A percentile compares a stretch with the other conserved stretches of the same genome.
These are phyloP conservation scores for Nakazawaea wickerhamii DNA, from an alignment of 805 yeast genomes.

Conservation along the genomic window DNA sequence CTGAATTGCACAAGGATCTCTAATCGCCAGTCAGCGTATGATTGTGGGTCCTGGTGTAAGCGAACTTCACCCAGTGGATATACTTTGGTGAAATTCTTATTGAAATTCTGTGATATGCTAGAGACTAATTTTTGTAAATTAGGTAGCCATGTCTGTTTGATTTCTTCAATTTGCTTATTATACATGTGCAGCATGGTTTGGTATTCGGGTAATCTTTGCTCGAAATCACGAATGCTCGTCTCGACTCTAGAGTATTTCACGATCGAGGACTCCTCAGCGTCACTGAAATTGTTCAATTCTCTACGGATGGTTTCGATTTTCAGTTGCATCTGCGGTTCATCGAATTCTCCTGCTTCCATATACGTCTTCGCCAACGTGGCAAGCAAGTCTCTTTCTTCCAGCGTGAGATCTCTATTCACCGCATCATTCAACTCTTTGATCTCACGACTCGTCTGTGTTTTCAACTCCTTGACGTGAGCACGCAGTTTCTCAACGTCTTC, in stretches of 20 bases:
- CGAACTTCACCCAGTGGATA: slow-evolving; percentile 85
- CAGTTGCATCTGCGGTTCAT: slow-evolving; percentile 30
- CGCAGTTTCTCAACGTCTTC: slow-evolving; percentile 15
- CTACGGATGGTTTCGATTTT: slow-evolving; percentile 38
- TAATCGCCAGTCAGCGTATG: slow-evolving; percentile 73
- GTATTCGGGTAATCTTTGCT: slow-evolving; percentile 33
- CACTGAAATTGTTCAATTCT: slow-evolving; percentile 27
- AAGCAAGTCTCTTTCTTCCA: slow-evolving; percentile 36
- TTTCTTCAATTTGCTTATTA: slow-evolving; percentile 31
- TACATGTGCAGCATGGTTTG: slow-evolving; percentile 22
- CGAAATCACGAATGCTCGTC: slow-evolving; percentile 30
- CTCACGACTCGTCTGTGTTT: slow-evolving; percentile 17
- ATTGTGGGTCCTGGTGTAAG: slow-evolving; percentile 44
- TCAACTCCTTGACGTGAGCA: slow-evolving; percentile 15
- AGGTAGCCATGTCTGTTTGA: slow-evolving; percentile 54
- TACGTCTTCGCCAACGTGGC: slow-evolving; percentile 30
- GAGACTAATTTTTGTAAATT: slow-evolving; percentile 47
- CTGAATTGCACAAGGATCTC: slow-evolving; percentile 84
- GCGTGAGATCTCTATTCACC: slow-evolving; percentile 30
- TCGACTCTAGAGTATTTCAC: slow-evolving; percentile 33
- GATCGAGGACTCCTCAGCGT: slow-evolving; percentile 23
- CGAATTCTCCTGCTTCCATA: slow-evolving; percentile 27
- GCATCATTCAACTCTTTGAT: slow-evolving; percentile 27
- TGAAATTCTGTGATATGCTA: slow-evolving; percentile 59
- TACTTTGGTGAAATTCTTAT: slow-evolving; percentile 59